Evolutionary conservation across 352 stramenopile species (phyloP).

Genomic region (Globisporangium heterothallicum): DNA sequence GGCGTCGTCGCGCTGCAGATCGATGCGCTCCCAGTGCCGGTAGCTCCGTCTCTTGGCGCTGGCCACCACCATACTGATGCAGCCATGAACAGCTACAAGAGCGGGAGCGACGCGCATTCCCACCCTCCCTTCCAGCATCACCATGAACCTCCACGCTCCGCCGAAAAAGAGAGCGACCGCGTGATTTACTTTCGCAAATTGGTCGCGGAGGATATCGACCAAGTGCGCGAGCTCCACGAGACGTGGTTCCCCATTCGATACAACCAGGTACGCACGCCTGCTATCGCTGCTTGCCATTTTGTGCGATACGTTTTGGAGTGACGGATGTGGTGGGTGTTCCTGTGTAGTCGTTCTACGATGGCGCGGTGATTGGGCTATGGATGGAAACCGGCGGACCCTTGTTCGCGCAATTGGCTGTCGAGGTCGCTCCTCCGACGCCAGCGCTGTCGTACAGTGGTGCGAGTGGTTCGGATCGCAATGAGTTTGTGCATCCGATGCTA

Average conservation of each 20-base stretch:
- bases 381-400: slow-evolving; percentile 83
- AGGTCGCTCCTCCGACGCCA: slow-evolving; percentile 23
- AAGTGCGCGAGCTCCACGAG: slow-evolving; percentile 92
- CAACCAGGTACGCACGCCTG: slow-evolving; percentile 53
- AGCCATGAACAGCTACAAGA: neutral
- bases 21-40: slow-evolving; percentile 3
- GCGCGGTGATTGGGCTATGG: slow-evolving; percentile 81
- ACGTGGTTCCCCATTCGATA: slow-evolving; percentile 97
- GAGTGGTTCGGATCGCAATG: neutral
- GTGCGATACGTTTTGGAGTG: no score
- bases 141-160: neutral
- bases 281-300: neutral
- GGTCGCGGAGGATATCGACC: slow-evolving; percentile 71
- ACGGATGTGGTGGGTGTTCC: neutral
- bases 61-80: no score
- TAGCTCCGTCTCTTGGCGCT: no score
- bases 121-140: neutral
- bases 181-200: slow-evolving; percentile 74
- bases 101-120: neutral
- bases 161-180: slow-evolving; percentile 11
- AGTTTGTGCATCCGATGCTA: slow-evolving; percentile 1
- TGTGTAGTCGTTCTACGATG: slow-evolving; percentile 90
- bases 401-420: slow-evolving; percentile 85
- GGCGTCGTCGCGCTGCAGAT: slow-evolving; percentile 12
- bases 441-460: slow-evolving; percentile 8